Percentiles rank a stretch among this genome's conserved stretches.
These are phyloP conservation scores for Fusarium verticillioides DNA, from an alignment of 2,329 filamentous ascomycete genomes.

Conservation along the genomic window DNA sequence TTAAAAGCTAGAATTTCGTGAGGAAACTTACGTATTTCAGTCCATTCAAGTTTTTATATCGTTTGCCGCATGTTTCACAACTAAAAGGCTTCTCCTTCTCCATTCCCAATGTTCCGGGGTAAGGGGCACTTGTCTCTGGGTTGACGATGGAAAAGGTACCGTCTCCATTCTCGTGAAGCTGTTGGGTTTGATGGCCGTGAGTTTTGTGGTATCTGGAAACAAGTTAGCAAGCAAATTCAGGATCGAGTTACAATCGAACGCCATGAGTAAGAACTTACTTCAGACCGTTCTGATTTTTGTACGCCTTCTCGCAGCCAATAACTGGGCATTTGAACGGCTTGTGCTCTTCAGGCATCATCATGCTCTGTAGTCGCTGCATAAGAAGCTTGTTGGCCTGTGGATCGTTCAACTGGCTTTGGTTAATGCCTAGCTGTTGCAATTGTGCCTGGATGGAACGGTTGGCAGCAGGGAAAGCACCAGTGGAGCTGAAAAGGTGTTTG, in stretches of 20 bases:
- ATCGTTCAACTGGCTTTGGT: conserved; percentile 80
- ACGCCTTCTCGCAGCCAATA: conserved; percentile 98
- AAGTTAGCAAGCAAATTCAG: conserved; percentile 21
- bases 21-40: conserved; percentile 83
- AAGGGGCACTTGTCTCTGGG: conserved; percentile 91
- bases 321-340: conserved; percentile 98
- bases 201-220: conserved; percentile 72
- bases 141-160: conserved; percentile 99
- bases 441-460: conserved; percentile 75
- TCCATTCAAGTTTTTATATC: conserved; percentile 98
- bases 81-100: conserved; percentile 99
- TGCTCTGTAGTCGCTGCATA: conserved; percentile 67
- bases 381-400: conserved; percentile 74
- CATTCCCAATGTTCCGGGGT: conserved; percentile 98
- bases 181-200: conserved; percentile 96
- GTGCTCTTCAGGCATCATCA: conserved; percentile 85
- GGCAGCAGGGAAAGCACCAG: conserved; percentile 74
- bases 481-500: conserved; percentile 91
- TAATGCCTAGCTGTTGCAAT: conserved; percentile 77
- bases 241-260: not conserved
- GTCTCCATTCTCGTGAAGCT: conserved; percentile 95
- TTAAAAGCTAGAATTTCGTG: not conserved
- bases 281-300: conserved; percentile 98
- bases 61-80: conserved; percentile 96
- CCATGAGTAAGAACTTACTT: conserved; percentile 72